phyloP scores from a whole-genome alignment of 768 basidiomycete genomes.

The Mycena chlorophos region DNA sequence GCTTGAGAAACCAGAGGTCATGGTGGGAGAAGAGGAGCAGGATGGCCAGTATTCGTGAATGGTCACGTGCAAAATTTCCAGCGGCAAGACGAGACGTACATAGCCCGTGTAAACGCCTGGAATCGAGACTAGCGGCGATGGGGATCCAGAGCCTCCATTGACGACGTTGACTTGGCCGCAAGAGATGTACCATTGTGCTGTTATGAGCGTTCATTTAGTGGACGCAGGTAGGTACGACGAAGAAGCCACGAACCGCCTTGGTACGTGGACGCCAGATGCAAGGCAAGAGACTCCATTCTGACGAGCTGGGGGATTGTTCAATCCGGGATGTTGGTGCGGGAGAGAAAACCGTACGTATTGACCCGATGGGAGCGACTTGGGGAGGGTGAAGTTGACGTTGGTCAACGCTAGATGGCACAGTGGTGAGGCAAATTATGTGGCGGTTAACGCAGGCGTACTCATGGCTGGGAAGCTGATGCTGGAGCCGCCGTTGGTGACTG shows the following conservation, averaged over 20 bases:
- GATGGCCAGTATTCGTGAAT: too few relatives aligned
- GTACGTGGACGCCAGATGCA: constrained; percentile 40
- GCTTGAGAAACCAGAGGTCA: too few relatives aligned
- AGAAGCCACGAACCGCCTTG: constrained; percentile 38
- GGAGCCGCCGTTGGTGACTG: constrained; percentile 46
- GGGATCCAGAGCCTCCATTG: constrained; percentile 40
- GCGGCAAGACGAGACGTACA: constrained; percentile 11
- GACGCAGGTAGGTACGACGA: background rate
- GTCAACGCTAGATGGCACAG: constrained; percentile 22
- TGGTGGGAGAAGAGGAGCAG: too few relatives aligned
- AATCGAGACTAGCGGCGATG: constrained; percentile 36
- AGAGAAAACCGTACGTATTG: constrained; percentile 29
- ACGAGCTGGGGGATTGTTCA: constrained; percentile 28
- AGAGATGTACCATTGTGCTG: constrained; percentile 36
- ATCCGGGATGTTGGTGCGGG: background rate
- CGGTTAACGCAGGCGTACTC: constrained; percentile 25
- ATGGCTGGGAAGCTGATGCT: constrained; percentile 48
- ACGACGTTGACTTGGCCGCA: constrained; percentile 45
- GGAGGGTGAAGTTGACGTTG: constrained; percentile 39
- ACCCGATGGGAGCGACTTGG: constrained; percentile 38
- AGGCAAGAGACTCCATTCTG: constrained; percentile 45
- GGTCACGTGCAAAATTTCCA: background rate
- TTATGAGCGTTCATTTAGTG: background rate
- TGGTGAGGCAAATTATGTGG: background rate
- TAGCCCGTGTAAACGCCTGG: constrained; percentile 40